phyloP scores from a whole-genome alignment of 345 rosid species.

The Chamaenerion angustifolium region DNA sequence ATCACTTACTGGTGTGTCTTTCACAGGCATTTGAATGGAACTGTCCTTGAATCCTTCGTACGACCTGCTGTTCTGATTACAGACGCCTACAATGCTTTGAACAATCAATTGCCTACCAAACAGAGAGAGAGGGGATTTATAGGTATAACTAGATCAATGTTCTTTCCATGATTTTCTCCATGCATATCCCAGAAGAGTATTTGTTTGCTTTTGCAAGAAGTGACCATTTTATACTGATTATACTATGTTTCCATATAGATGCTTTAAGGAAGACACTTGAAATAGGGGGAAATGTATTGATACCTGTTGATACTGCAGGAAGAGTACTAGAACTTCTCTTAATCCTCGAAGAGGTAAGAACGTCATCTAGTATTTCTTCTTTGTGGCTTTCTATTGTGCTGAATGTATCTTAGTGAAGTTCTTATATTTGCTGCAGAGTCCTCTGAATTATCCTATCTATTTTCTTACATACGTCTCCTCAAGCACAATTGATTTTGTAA shows the following conservation, averaged over 20 bases:
- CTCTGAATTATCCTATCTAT: slow-evolving; percentile 63
- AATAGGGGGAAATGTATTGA: slow-evolving; percentile 77
- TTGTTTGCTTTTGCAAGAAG: neutral
- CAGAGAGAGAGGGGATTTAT: slow-evolving; percentile 80
- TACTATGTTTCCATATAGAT: slow-evolving; percentile 16
- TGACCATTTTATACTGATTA: too few species aligned
- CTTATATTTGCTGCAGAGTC: slow-evolving; percentile 64
- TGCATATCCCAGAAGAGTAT: too few species aligned
- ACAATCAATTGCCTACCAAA: slow-evolving; percentile 58
- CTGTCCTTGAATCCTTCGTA: slow-evolving; percentile 72
- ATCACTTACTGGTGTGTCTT: slow-evolving; percentile 8
- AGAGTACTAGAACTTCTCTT: slow-evolving; percentile 84
- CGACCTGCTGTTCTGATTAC: slow-evolving; percentile 96
- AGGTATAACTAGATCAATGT: slow-evolving; percentile 20
- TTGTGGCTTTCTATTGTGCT: slow-evolving; percentile 6
- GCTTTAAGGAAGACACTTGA: slow-evolving; percentile 60
- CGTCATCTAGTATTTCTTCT: slow-evolving; percentile 1
- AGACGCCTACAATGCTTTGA: slow-evolving; percentile 88
- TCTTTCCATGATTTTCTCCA: neutral
- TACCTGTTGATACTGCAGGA: slow-evolving; percentile 89
- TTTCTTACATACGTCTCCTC: slow-evolving; percentile 83
- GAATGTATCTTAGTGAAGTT: slow-evolving; percentile 20
- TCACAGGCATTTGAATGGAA: slow-evolving; percentile 95
- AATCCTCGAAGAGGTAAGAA: slow-evolving; percentile 73
- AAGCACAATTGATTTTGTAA: slow-evolving; percentile 88